Evolutionary conservation across 2,329 filamentous ascomycete genomes (phyloP).

Genomic region (Cryphonectria japonica): DNA sequence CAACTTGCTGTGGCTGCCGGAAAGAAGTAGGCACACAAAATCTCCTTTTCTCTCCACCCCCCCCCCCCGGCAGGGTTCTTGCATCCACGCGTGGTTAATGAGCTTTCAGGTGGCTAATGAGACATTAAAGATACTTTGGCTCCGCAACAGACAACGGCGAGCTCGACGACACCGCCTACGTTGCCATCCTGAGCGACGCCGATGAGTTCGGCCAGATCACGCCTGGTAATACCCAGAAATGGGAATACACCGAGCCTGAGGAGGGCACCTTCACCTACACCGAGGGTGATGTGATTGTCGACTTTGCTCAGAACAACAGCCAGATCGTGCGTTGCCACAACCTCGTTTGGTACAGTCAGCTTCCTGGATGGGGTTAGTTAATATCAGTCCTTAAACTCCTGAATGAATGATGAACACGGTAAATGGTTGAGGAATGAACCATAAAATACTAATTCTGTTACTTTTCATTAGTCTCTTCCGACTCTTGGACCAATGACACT

Average conservation of each 20-base stretch:
- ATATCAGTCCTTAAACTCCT: neutral
- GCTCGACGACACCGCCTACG: conserved; percentile 58
- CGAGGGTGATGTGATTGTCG: conserved; percentile 56
- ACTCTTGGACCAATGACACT: conserved; percentile 61
- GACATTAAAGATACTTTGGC: conserved; percentile 57
- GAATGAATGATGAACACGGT: neutral
- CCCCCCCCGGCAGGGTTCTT: neutral
- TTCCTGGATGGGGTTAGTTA: conserved; percentile 50
- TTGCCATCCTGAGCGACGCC: conserved; percentile 55
- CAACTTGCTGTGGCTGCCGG: conserved; percentile 59
- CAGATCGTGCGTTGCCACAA: conserved; percentile 67
- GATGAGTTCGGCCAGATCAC: conserved; percentile 68
- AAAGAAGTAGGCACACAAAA: conserved; percentile 38
- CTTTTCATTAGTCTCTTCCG: conserved; percentile 27
- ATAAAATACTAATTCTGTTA: neutral
- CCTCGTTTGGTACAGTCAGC: conserved; percentile 55
- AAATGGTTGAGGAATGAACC: too few species aligned
- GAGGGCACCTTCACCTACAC: conserved; percentile 61
- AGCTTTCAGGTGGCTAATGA: neutral
- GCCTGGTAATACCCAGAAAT: conserved; percentile 67
- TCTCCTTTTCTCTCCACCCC: too few species aligned
- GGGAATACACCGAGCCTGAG: conserved; percentile 63
- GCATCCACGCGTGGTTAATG: neutral
- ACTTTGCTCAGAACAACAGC: conserved; percentile 51
- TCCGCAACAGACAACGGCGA: conserved; percentile 65